These are phyloP conservation scores for Cyclanthera cordifolia DNA, from an alignment of 306 rosid genomes.

Conservation along the genomic window DNA sequence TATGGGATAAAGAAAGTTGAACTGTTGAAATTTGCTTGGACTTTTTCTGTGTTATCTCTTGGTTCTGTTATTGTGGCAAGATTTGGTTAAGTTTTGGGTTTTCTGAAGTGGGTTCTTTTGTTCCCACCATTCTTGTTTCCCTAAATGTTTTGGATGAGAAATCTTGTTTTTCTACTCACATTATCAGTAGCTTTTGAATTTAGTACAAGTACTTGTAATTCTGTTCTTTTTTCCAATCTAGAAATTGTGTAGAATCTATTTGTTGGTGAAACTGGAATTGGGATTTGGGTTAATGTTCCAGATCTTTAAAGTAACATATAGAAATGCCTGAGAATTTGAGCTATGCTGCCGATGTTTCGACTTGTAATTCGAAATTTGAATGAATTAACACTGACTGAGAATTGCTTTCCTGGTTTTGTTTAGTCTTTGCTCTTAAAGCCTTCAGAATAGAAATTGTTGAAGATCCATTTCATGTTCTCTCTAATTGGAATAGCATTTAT, in stretches of 20 bases:
- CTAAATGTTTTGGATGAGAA: neutral
- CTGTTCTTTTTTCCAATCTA: neutral
- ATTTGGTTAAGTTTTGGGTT: neutral
- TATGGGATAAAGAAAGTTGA: too few species aligned
- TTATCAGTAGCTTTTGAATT: neutral
- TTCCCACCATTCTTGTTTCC: constrained; percentile 6
- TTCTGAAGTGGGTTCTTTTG: constrained; percentile 1
- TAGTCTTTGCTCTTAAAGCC: constrained; percentile 55
- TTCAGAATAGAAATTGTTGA: constrained; percentile 69
- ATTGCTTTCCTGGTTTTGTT: constrained; percentile 5
- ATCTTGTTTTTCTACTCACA: neutral
- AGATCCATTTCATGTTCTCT: constrained; percentile 58
- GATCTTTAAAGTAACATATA: neutral
- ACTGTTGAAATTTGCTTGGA: too few species aligned
- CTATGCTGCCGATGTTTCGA: neutral
- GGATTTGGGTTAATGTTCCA: neutral
- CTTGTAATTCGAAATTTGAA: neutral
- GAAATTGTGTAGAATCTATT: too few species aligned
- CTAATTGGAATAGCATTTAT: constrained; percentile 59
- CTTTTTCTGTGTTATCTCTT: neutral
- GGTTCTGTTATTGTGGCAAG: neutral
- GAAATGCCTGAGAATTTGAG: neutral
- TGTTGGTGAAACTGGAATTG: neutral
- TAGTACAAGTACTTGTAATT: too few species aligned
- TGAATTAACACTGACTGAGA: neutral